A percentile compares a stretch with the other conserved stretches of the same genome.
Conservation (phyloP, 352 stramenopile genomes). For the Phytophthora melonis region DNA sequence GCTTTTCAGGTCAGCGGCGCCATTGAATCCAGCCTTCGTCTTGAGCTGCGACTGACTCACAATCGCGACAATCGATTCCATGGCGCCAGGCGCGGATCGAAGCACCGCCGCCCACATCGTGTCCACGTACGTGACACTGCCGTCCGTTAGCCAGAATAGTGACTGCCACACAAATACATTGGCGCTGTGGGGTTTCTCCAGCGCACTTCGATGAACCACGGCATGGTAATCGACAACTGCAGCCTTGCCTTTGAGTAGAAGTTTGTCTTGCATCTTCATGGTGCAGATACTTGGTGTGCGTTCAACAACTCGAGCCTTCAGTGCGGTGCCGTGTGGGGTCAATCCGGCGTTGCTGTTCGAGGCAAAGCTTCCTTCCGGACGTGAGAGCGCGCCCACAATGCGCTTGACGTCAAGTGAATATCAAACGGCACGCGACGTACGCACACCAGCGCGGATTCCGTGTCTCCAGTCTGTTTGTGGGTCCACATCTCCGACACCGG, state of each 20-base stretch:
- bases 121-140: conserved; percentile 1
- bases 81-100: background rate
- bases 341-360: background rate
- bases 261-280: conserved; percentile 19
- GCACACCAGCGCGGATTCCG: conserved; percentile 17
- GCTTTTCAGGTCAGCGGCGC: background rate
- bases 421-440: conserved; percentile 30
- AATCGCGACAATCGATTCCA: conserved; percentile 25
- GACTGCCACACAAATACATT: conserved; percentile 37
- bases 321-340: background rate
- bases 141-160: background rate
- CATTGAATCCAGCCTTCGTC: background rate
- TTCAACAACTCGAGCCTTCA: conserved; percentile 13
- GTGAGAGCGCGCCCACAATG: conserved; percentile 23
- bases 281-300: conserved; percentile 10
- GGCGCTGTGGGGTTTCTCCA: background rate
- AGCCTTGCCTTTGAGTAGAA: background rate
- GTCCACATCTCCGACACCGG: conserved; percentile 21
- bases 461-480: conserved; percentile 9
- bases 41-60: conserved; percentile 22
- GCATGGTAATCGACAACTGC: conserved; percentile 10
- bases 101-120: conserved; percentile 27
- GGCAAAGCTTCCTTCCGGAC: conserved; percentile 3
- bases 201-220: conserved; percentile 2
- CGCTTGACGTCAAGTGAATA: conserved; percentile 20